Conservation (phyloP, 129 eudicot genomes). For the Ambrosia trifida region DNA sequence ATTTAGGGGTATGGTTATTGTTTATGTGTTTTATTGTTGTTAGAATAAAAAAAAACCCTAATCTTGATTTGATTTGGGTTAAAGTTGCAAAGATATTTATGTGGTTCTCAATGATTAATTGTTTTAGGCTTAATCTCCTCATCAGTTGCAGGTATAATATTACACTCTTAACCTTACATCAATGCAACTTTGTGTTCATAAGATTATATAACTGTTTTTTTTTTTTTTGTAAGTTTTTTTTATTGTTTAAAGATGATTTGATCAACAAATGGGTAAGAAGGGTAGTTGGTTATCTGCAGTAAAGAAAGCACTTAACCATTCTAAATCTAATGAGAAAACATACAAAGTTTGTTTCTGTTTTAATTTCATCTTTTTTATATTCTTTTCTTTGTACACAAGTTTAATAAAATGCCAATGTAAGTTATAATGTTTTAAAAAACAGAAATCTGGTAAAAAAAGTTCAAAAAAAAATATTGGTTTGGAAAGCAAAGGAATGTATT, state of each 20-base stretch:
- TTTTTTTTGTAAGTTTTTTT: conserved; percentile 15
- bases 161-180: not conserved
- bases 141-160: conserved; percentile 1
- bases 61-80: no score
- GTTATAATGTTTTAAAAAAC: conserved; percentile 11
- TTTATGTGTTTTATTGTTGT: no score
- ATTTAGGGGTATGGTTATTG: no score
- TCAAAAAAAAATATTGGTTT: conserved; percentile 56
- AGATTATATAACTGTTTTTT: not conserved
- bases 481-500: conserved; percentile 46
- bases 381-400: conserved; percentile 1
- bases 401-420: conserved; percentile 16
- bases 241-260: conserved; percentile 48
- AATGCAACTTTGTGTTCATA: not conserved
- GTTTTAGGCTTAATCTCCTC: not conserved
- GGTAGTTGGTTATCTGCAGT: conserved; percentile 70
- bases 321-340: conserved; percentile 61
- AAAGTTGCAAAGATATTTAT: no score
- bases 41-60: no score
- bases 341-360: conserved; percentile 39
- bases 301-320: conserved; percentile 58
- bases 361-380: not conserved
- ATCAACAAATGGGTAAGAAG: conserved; percentile 64
- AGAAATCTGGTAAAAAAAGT: conserved; percentile 44
- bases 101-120: no score